Percentiles rank a stretch among this genome's conserved stretches.
Conservation (phyloP, 129 eudicot species). For the Centella asiatica region DNA sequence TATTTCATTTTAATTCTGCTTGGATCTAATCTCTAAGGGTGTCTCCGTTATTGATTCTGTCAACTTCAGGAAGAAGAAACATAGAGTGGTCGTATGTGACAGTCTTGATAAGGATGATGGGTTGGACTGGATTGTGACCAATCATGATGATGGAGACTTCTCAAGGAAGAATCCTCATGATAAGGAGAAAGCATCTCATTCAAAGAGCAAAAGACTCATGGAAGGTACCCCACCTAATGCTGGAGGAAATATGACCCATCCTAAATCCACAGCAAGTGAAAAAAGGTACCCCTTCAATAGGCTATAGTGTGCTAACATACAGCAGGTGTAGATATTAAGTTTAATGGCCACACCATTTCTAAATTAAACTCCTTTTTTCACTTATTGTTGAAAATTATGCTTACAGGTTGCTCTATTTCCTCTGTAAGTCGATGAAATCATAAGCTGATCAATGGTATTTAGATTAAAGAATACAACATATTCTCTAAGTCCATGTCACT, state of each 20-base stretch:
- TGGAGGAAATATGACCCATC: slow-evolving; percentile 18
- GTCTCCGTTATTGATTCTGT: neutral
- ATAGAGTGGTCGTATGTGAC: slow-evolving; percentile 17
- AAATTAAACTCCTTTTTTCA: neutral
- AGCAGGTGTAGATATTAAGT: neutral
- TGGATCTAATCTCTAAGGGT: neutral
- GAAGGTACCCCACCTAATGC: slow-evolving; percentile 19
- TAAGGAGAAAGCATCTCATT: slow-evolving; percentile 27
- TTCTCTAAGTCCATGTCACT: neutral
- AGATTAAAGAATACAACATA: neutral
- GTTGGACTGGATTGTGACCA: slow-evolving; percentile 17
- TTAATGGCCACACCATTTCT: no score
- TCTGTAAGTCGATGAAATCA: neutral
- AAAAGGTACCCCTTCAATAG: slow-evolving; percentile 29
- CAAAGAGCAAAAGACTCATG: slow-evolving; percentile 9
- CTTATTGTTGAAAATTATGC: neutral
- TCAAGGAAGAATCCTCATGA: slow-evolving; percentile 21
- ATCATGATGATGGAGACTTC: slow-evolving; percentile 11
- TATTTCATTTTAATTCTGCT: neutral
- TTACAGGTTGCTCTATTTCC: neutral
- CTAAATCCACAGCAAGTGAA: slow-evolving; percentile 13
- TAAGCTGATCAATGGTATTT: neutral
- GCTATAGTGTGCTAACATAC: neutral
- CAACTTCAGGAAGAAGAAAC: slow-evolving; percentile 47
- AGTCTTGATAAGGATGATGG: slow-evolving; percentile 23